Base-by-base conservation (phyloP, 2,329 filamentous ascomycete species). In the Arthrobotrys musiformis region DNA sequence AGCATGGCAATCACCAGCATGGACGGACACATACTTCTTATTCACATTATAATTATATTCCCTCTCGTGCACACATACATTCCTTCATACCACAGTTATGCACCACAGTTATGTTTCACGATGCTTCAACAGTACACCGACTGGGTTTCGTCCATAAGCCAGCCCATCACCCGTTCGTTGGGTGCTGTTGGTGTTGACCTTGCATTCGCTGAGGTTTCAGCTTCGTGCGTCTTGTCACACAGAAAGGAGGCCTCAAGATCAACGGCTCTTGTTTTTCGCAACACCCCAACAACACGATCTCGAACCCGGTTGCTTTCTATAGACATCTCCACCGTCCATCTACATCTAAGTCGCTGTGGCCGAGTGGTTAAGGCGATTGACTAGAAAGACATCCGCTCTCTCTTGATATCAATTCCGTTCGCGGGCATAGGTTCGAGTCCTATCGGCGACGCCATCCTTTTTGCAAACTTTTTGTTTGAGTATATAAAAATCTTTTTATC, bases 281-380 rank as follows among this genome's bases (percentile, higher is more conserved):
- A 40, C 54, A 58, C 28, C 17, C 30, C 26, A 33, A 56, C 54
- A 40, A 13, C 50, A 56, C 24, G 26, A 54, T 19, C 52, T 35
- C 33, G 19, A 24, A 40, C 19, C 33, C 9, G 9, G 11, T 4
- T 8, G 33, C 54, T 40, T 26, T 40, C 5, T 58, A 58, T 58
- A 58, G 33, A 58, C 54, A 58, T 58, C 54, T 58, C 24, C 19
- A 40, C 13, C 2, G 5, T 17, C 2, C 2, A n/a, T n/a, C 9
- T 4, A 40, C 17, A 58, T 40, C 33, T 2, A 69, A 69, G 66
- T 69, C 66, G 54, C 66, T 69, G 50, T 69, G 66, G 66, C 66
- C 66, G 66, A 69, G 66, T 69, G 66, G 66, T 69, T 69, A 69
- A 69, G 66, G 66, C 66, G 66, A 69, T 69, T 69, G 66, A 69